Evolutionary conservation across 495 filamentous ascomycete species (phyloP).

Genomic region (Aspergillus sclerotiicarbonarius): DNA sequence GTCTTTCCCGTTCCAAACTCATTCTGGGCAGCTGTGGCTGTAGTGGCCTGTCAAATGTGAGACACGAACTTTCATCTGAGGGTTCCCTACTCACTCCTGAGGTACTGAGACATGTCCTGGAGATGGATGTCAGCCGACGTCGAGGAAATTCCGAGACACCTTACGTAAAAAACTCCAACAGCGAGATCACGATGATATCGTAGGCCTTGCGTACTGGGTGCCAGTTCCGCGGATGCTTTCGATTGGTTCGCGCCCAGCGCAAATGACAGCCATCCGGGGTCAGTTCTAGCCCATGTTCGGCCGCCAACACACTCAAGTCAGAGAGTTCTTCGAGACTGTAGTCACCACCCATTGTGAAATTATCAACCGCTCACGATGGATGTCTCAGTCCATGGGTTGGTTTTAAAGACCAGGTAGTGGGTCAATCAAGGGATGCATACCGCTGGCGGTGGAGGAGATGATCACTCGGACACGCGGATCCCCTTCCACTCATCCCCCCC

Average conservation of each 20-base stretch:
- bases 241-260: conserved; percentile 31
- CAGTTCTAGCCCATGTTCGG: conserved; percentile 23
- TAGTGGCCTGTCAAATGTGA: conserved; percentile 20
- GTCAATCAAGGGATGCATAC: background rate
- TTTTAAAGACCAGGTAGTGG: background rate
- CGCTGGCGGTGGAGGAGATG: background rate
- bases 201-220: conserved; percentile 27
- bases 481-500: too few species aligned
- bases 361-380: background rate
- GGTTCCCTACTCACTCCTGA: conserved; percentile 28
- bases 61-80: background rate
- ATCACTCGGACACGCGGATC: background rate
- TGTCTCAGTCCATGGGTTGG: conserved; percentile 1
- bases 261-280: conserved; percentile 30
- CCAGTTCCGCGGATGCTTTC: conserved; percentile 40
- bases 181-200: conserved; percentile 29
- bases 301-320: background rate
- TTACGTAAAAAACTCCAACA: conserved; percentile 39
- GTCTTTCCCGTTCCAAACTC: conserved; percentile 27
- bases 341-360: background rate
- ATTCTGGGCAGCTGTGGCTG: conserved; percentile 26
- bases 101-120: conserved; percentile 36
- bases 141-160: background rate
- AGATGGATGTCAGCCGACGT: conserved; percentile 10
- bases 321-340: background rate